A percentile compares a stretch with the other conserved stretches of the same genome.
phyloP scores from a whole-genome alignment of 176 grass and related monocot genomes.

The Oryza longistaminata region DNA sequence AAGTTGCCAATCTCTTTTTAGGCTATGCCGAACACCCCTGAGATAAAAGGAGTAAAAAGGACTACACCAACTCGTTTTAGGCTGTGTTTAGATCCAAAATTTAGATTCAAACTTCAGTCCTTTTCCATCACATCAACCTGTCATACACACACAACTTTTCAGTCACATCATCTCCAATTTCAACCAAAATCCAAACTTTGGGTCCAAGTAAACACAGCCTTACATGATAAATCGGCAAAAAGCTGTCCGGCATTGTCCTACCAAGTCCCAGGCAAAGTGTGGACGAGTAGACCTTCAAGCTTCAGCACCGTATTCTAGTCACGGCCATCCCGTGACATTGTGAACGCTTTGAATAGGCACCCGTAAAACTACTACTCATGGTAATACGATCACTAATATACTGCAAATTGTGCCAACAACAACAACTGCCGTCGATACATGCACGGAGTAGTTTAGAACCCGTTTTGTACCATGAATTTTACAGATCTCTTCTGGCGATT shows the following conservation, averaged over 20 bases:
- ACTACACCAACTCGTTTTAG: too few species aligned
- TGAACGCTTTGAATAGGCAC: not conserved
- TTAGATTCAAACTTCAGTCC: too few species aligned
- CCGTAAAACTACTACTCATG: not conserved
- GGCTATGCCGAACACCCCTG: not conserved
- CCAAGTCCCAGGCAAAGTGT: not conserved
- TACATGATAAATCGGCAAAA: not conserved
- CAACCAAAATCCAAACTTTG: too few species aligned
- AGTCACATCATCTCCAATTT: too few species aligned
- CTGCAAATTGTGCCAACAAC: not conserved
- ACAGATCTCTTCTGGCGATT: not conserved
- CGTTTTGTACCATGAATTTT: not conserved
- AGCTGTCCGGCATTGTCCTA: not conserved
- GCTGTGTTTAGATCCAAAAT: too few species aligned
- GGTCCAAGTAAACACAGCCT: too few species aligned
- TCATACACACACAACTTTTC: too few species aligned
- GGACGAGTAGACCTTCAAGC: constrained; percentile 5
- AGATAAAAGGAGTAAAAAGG: not conserved
- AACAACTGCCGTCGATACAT: not conserved
- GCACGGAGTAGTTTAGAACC: not conserved
- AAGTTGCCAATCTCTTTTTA: too few species aligned
- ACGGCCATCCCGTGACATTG: constrained; percentile 21
- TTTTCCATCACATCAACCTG: too few species aligned
- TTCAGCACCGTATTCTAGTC: not conserved
- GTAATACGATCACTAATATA: too few species aligned